Evolutionary conservation across 2,329 filamentous ascomycete genomes (phyloP).

Genomic region (Ophiostoma perfectum): DNA sequence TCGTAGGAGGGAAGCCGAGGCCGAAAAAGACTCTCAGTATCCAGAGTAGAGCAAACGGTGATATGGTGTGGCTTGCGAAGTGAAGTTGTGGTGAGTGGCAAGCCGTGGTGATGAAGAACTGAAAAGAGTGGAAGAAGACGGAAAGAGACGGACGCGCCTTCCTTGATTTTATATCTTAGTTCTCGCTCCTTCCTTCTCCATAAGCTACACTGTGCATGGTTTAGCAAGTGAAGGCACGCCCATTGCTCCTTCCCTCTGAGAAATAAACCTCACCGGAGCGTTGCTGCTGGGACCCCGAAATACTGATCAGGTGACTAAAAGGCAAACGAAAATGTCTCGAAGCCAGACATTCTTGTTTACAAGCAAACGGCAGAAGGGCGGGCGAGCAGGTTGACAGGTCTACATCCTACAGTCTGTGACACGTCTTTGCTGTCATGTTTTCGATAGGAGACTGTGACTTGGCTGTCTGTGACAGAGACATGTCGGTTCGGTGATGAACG

Average conservation of each 20-base stretch:
- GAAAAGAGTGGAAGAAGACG: not conserved
- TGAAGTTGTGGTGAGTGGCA: too few relatives aligned
- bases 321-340: not conserved
- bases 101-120: not conserved
- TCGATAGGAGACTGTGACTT: not conserved
- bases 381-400: not conserved
- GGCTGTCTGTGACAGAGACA: not conserved
- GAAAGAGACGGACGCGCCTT: not conserved
- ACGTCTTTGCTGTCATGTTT: not conserved
- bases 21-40: not conserved
- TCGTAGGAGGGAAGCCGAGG: not conserved
- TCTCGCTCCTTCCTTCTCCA: not conserved
- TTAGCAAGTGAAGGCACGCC: not conserved
- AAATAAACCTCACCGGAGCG: not conserved
- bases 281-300: not conserved
- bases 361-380: not conserved
- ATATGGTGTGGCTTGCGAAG: not conserved
- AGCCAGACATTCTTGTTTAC: not conserved
- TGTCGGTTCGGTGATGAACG: not conserved
- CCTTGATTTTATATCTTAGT: not conserved
- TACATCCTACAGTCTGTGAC: too few relatives aligned
- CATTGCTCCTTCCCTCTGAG: constrained; percentile 4
- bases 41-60: not conserved
- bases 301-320: not conserved
- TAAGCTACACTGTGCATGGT: not conserved